Evolutionary conservation across 805 yeast genomes (phyloP).

Genomic region (Candida patagonica): DNA sequence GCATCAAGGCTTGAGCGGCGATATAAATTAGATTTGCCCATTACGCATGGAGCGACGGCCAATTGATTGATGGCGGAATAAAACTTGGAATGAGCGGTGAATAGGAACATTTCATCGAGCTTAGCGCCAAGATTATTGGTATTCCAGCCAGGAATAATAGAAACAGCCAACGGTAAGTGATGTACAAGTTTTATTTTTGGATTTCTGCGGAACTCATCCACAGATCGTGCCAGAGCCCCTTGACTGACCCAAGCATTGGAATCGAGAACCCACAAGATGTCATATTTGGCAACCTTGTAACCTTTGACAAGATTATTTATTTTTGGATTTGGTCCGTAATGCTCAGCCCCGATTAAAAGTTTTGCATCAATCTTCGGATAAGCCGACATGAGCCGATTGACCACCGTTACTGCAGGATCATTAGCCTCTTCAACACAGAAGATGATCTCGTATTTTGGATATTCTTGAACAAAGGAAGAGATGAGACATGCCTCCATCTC

Average conservation of each 20-base stretch:
- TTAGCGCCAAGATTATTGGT: slow-evolving; percentile 45
- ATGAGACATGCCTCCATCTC: slow-evolving; percentile 60
- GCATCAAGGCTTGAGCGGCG: slow-evolving; percentile 47
- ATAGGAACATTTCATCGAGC: slow-evolving; percentile 76
- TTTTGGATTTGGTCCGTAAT: slow-evolving; percentile 80
- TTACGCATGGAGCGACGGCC: slow-evolving; percentile 79
- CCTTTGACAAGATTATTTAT: slow-evolving; percentile 83
- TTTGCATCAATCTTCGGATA: slow-evolving; percentile 52
- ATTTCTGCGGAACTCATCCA: slow-evolving; percentile 34
- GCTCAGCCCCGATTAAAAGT: slow-evolving; percentile 42
- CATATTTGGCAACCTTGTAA: slow-evolving; percentile 54
- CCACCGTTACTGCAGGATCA: slow-evolving; percentile 61
- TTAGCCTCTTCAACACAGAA: slow-evolving; percentile 59
- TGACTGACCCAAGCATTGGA: slow-evolving; percentile 74
- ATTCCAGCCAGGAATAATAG: slow-evolving; percentile 29
- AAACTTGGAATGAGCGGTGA: slow-evolving; percentile 79
- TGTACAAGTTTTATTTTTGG: slow-evolving; percentile 55
- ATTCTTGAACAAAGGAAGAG: slow-evolving; percentile 58
- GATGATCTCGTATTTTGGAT: slow-evolving; percentile 62
- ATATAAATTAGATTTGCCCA: slow-evolving; percentile 80
- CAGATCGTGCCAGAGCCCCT: slow-evolving; percentile 56
- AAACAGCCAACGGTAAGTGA: slow-evolving; percentile 51
- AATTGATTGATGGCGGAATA: slow-evolving; percentile 68
- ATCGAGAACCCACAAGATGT: slow-evolving; percentile 77
- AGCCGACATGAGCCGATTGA: slow-evolving; percentile 37